Percentiles rank a stretch among this genome's conserved stretches.
Conservation (phyloP, 441 rosid genomes). For the Erysimum cheiri region DNA sequence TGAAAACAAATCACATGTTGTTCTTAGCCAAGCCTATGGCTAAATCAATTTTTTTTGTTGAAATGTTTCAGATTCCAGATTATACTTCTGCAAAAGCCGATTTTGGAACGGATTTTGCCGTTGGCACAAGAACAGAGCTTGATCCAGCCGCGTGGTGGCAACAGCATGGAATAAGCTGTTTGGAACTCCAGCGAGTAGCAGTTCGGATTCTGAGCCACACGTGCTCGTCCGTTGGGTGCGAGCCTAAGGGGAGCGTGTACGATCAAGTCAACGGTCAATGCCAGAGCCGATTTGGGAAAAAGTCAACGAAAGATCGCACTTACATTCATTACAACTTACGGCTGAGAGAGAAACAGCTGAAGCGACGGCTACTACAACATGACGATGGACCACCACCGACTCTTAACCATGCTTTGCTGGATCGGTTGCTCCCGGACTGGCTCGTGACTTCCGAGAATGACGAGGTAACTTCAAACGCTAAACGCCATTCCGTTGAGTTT, state of each 20-base stretch:
- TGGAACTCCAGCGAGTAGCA: conserved; percentile 84
- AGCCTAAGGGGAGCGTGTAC: conserved; percentile 70
- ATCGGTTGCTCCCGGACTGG: conserved; percentile 70
- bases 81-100: conserved; percentile 76
- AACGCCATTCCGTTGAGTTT: not conserved
- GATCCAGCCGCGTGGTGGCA: conserved; percentile 93
- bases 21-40: conserved; percentile 7
- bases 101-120: conserved; percentile 85
- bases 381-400: conserved; percentile 43
- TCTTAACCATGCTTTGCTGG: conserved; percentile 57
- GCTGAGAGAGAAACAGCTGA: conserved; percentile 58
- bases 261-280: conserved; percentile 65
- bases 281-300: conserved; percentile 57
- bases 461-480: conserved; percentile 55
- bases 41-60: conserved; percentile 2
- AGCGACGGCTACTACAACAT: conserved; percentile 48
- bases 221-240: conserved; percentile 78
- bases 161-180: conserved; percentile 61
- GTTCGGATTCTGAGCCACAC: conserved; percentile 87
- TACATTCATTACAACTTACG: conserved; percentile 79
- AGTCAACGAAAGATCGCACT: conserved; percentile 61
- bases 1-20: conserved; percentile 12
- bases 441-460: conserved; percentile 59
- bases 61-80: conserved; percentile 65
- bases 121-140: conserved; percentile 76